These are phyloP conservation scores for Quercus cerris DNA, from an alignment of 306 rosid species.

Conservation along the genomic window DNA sequence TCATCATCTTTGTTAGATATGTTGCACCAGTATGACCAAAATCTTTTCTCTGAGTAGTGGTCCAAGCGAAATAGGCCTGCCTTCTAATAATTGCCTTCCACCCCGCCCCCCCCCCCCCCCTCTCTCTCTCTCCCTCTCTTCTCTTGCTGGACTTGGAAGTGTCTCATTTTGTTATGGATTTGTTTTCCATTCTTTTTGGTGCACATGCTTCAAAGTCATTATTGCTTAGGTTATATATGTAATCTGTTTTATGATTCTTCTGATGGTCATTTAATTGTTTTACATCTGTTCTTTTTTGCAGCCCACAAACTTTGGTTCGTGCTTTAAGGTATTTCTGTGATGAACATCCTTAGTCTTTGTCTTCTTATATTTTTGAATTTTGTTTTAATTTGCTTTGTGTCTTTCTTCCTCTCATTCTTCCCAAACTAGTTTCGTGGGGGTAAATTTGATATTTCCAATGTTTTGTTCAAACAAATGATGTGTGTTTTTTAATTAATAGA, in stretches of 20 bases:
- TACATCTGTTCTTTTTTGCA: conserved; percentile 37
- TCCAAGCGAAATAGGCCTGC: background rate
- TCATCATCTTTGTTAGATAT: background rate
- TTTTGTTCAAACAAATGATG: too few relatives aligned
- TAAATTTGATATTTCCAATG: background rate
- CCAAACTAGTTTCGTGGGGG: background rate
- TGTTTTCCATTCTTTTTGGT: background rate
- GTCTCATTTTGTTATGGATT: background rate
- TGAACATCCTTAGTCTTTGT: conserved; percentile 23
- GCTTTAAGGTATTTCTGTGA: conserved; percentile 66
- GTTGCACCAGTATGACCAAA: background rate
- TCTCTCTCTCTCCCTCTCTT: too few relatives aligned
- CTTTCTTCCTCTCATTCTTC: background rate
- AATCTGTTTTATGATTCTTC: conserved; percentile 20
- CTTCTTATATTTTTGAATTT: conserved; percentile 5
- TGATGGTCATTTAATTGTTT: conserved; percentile 9
- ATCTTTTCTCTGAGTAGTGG: background rate
- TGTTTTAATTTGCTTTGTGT: background rate
- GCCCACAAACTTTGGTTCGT: conserved; percentile 96
- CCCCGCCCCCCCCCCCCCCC: too few relatives aligned
- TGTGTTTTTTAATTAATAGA: too few relatives aligned
- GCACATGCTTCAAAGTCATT: background rate
- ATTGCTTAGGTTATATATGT: background rate
- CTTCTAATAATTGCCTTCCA: background rate
- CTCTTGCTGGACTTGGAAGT: too few relatives aligned